Percentiles rank a stretch among this genome's conserved stretches.
These are phyloP conservation scores for Cyclotella sp. DNA, from an alignment of 108 stramenopile species.

Conservation along the genomic window DNA sequence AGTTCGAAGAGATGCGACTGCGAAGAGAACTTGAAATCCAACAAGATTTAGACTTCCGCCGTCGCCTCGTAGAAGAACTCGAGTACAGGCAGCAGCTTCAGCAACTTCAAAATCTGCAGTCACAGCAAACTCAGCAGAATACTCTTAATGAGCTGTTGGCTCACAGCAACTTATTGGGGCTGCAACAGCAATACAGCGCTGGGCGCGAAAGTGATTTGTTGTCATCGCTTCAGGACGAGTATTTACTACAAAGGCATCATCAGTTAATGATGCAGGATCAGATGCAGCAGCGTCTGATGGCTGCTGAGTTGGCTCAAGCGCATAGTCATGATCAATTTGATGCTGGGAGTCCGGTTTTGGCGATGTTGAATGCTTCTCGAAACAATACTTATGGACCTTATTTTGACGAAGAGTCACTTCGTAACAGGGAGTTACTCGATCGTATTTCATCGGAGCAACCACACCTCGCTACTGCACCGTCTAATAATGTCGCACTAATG, in stretches of 20 bases:
- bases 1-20: constrained; percentile 39
- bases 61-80: constrained; percentile 33
- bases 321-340: constrained; percentile 27
- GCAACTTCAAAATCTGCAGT: constrained; percentile 17
- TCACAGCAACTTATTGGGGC: constrained; percentile 27
- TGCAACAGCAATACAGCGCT: constrained; percentile 22
- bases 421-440: background rate
- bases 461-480: background rate
- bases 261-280: constrained; percentile 34
- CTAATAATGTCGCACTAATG: background rate
- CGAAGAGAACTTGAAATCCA: constrained; percentile 38
- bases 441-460: background rate
- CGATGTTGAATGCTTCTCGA: constrained; percentile 26
- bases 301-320: constrained; percentile 15
- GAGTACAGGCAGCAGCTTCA: constrained; percentile 43
- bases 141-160: constrained; percentile 31
- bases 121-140: constrained; percentile 28
- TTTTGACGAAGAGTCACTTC: constrained; percentile 10
- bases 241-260: constrained; percentile 23
- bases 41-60: constrained; percentile 38
- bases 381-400: background rate
- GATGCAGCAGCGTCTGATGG: constrained; percentile 39
- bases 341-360: constrained; percentile 7
- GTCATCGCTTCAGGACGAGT: constrained; percentile 26
- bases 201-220: constrained; percentile 16